Evolutionary conservation across 345 rosid species (phyloP).

Genomic region (Barbarea vulgaris): DNA sequence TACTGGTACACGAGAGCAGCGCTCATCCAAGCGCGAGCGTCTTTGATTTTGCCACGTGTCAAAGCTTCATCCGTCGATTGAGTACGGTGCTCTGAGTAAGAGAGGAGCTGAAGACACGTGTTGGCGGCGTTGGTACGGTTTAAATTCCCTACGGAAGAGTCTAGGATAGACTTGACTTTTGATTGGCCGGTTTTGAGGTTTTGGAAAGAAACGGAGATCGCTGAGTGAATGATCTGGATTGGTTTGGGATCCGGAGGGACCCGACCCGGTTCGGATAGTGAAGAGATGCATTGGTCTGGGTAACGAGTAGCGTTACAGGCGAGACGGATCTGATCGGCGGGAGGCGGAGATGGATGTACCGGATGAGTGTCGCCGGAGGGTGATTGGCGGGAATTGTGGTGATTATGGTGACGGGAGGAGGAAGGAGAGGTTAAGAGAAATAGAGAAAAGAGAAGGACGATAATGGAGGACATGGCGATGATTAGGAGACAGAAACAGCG

Average conservation of each 20-base stretch:
- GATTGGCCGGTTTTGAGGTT: constrained; percentile 60
- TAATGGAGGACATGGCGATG: constrained; percentile 42
- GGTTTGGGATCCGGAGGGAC: constrained; percentile 56
- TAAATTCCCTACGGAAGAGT: constrained; percentile 51
- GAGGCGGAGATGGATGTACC: not conserved
- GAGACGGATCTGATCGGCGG: constrained; percentile 42
- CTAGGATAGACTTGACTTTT: constrained; percentile 59
- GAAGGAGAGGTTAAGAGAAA: constrained; percentile 38
- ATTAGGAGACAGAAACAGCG: constrained; percentile 17
- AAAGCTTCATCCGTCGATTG: constrained; percentile 46
- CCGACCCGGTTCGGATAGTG: constrained; percentile 42
- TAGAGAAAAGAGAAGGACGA: constrained; percentile 40
- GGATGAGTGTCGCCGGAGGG: not conserved
- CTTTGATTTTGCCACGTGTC: constrained; percentile 57
- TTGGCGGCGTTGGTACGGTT: constrained; percentile 67
- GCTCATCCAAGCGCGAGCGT: constrained; percentile 78
- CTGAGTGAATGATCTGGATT: constrained; percentile 60
- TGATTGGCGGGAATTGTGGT: not conserved
- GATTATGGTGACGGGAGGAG: constrained; percentile 24
- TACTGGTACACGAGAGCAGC: constrained; percentile 78
- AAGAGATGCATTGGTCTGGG: constrained; percentile 52
- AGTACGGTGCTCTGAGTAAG: constrained; percentile 56
- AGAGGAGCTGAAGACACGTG: constrained; percentile 61
- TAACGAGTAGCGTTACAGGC: constrained; percentile 74
- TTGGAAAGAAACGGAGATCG: constrained; percentile 56